Conservation (phyloP, 202 grass and related monocot genomes). For the Panicum hallii region DNA sequence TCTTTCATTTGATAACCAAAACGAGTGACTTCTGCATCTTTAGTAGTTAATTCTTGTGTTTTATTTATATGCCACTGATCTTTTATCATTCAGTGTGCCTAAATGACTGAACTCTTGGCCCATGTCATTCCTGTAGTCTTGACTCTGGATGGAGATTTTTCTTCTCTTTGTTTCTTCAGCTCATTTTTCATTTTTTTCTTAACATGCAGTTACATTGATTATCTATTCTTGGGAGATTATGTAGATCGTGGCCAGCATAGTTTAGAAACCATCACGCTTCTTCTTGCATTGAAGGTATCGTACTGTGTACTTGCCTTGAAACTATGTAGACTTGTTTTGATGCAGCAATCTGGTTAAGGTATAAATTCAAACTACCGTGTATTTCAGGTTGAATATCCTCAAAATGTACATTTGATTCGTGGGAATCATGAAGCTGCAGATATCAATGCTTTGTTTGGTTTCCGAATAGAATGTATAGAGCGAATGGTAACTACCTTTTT, state of each 20-base stretch:
- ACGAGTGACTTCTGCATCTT: neutral
- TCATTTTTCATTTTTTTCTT: conserved; percentile 30
- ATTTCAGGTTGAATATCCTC: conserved; percentile 92
- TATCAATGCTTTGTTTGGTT: conserved; percentile 99
- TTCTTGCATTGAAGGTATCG: conserved; percentile 97
- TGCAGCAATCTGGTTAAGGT: conserved; percentile 12
- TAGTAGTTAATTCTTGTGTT: conserved; percentile 5
- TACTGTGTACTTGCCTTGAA: conserved; percentile 15
- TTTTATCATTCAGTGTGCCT: conserved; percentile 23
- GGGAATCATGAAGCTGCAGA: conserved; percentile 99
- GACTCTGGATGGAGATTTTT: conserved; percentile 12
- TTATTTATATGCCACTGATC: neutral
- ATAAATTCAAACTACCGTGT: conserved; percentile 25
- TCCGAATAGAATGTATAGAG: conserved; percentile 99
- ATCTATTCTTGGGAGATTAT: conserved; percentile 99
- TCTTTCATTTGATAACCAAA: conserved; percentile 8
- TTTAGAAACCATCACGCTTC: conserved; percentile 98
- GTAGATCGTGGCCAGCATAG: conserved; percentile 99
- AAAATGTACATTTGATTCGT: conserved; percentile 98
- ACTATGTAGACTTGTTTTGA: conserved; percentile 15
- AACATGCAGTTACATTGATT: conserved; percentile 95
- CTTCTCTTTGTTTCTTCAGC: conserved; percentile 32
- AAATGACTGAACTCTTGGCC: conserved; percentile 1
- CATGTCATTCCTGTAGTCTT: neutral
- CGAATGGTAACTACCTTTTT: conserved; percentile 76